These are phyloP conservation scores for Sclerotinia spermophila DNA, from an alignment of 2,329 filamentous ascomycete species.

Conservation along the genomic window DNA sequence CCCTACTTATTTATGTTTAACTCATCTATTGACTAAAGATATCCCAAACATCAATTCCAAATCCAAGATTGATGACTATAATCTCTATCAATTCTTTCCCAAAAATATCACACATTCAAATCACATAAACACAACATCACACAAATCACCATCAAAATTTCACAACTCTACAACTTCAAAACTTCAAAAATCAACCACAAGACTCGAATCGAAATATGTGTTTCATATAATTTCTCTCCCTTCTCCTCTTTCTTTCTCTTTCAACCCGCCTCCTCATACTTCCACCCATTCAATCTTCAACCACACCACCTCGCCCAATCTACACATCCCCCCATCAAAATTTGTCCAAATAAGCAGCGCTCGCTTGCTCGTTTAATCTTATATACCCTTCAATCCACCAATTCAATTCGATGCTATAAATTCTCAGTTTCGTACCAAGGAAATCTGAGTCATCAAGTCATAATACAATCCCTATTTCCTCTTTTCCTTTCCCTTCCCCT, in stretches of 20 bases:
- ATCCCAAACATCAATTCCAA: background rate
- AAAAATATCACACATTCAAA: background rate
- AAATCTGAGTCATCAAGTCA: slow-evolving; percentile 11
- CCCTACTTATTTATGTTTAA: background rate
- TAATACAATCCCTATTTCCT: background rate
- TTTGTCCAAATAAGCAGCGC: background rate
- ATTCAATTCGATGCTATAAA: slow-evolving; percentile 6
- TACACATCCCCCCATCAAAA: background rate
- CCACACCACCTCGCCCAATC: background rate
- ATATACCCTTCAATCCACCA: background rate
- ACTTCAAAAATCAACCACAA: background rate
- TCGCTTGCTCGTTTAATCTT: background rate
- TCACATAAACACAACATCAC: background rate
- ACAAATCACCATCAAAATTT: background rate
- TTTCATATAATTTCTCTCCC: slow-evolving; percentile 5
- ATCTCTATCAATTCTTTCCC: background rate
- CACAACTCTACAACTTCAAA: background rate
- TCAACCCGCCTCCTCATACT: too few relatives aligned
- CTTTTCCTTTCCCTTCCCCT: background rate
- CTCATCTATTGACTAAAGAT: background rate
- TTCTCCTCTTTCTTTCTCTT: background rate
- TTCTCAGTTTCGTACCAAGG: slow-evolving; percentile 3
- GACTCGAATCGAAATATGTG: background rate
- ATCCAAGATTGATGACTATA: background rate
- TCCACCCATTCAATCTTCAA: background rate